Percentiles rank a stretch among this genome's conserved stretches.
Evolutionary conservation across 768 basidiomycete species (phyloP).

Genomic region (Leccinum ochraceum): DNA sequence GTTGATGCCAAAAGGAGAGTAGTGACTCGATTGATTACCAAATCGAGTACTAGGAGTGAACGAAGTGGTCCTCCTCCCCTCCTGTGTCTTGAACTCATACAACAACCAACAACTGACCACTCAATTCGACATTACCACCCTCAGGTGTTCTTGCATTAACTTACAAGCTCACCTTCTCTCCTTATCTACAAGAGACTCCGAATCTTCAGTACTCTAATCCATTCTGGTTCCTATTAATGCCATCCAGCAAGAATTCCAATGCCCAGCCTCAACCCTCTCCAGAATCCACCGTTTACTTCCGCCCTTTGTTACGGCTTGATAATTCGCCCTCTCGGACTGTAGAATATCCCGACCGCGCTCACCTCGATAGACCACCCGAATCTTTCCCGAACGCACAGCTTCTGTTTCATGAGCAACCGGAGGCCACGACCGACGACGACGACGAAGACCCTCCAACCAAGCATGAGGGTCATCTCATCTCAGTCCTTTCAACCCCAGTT

Average conservation of each 20-base stretch:
- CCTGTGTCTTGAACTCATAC: slow-evolving; percentile 26
- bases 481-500: slow-evolving; percentile 11
- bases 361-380: slow-evolving; percentile 13
- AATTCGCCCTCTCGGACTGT: slow-evolving; percentile 26
- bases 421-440: slow-evolving; percentile 20
- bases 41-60: slow-evolving; percentile 11
- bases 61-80: slow-evolving; percentile 14
- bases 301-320: slow-evolving; percentile 36
- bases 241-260: slow-evolving; percentile 29
- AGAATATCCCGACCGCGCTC: slow-evolving; percentile 11
- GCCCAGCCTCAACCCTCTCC: slow-evolving; percentile 21
- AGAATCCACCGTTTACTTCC: slow-evolving; percentile 23
- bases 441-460: slow-evolving; percentile 28
- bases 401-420: slow-evolving; percentile 11
- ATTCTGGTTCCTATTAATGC: slow-evolving; percentile 29
- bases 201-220: slow-evolving; percentile 18
- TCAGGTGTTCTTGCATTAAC: slow-evolving; percentile 33
- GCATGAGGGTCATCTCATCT: slow-evolving; percentile 29
- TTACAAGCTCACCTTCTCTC: slow-evolving; percentile 30
- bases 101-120: slow-evolving; percentile 16
- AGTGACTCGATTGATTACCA: slow-evolving; percentile 25
- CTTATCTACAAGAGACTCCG: slow-evolving; percentile 24
- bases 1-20: slow-evolving; percentile 26
- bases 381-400: slow-evolving; percentile 10
- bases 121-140: slow-evolving; percentile 3